Evolutionary conservation across 2,329 filamentous ascomycete genomes (phyloP).

Genomic region (Sporothrix brunneoviolacea): DNA sequence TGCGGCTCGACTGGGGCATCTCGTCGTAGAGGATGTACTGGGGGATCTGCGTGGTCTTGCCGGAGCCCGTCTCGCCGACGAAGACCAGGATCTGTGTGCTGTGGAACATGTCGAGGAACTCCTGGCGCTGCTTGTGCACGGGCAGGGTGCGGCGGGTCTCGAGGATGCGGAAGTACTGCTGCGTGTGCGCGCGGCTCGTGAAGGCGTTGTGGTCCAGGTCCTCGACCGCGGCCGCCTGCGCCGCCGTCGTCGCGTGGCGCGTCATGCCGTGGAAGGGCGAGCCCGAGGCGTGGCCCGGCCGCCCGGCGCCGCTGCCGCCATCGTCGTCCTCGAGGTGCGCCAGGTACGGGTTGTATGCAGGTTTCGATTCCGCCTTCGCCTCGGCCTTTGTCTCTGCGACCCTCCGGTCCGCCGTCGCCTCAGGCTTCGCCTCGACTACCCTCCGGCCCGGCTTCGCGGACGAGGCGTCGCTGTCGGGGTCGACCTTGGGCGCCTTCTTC

Average conservation of each 20-base stretch:
- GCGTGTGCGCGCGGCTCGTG: constrained; percentile 68
- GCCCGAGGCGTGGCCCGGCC: background rate
- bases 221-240: constrained; percentile 66
- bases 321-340: constrained; percentile 64
- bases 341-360: constrained; percentile 72
- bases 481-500: constrained; percentile 13
- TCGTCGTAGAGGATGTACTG: constrained; percentile 98
- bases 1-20: constrained; percentile 74
- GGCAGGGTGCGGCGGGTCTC: constrained; percentile 77
- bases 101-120: constrained; percentile 91
- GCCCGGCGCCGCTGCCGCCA: constrained; percentile 25
- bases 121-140: constrained; percentile 87
- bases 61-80: constrained; percentile 97
- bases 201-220: constrained; percentile 80
- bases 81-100: constrained; percentile 94
- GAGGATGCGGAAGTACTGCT: constrained; percentile 85
- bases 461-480: constrained; percentile 10
- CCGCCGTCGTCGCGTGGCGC: constrained; percentile 73
- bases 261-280: constrained; percentile 55
- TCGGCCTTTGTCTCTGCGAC: constrained; percentile 1
- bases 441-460: background rate
- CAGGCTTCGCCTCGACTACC: background rate
- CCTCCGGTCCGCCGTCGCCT: constrained; percentile 2
- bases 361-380: background rate
- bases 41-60: constrained; percentile 98